Evolutionary conservation across 208 protist species (phyloP).

Genomic region (Trypanosomatidae sp.): DNA sequence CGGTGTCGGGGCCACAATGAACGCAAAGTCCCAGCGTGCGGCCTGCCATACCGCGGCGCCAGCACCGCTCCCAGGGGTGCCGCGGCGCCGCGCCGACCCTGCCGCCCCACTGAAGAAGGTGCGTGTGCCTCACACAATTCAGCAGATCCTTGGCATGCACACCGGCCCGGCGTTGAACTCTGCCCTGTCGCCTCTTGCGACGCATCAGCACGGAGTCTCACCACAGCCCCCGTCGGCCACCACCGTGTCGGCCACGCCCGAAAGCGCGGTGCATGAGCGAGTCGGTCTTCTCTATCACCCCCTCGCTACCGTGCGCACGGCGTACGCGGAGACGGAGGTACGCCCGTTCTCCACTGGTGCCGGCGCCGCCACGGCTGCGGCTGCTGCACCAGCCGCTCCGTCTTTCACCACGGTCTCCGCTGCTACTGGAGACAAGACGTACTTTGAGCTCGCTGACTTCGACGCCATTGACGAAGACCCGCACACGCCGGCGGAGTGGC

Average conservation of each 20-base stretch:
- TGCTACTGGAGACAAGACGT: conserved; percentile 36
- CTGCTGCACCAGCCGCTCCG: neutral
- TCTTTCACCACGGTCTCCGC: neutral
- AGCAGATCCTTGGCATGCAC: conserved; percentile 8
- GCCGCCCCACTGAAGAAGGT: conserved; percentile 12
- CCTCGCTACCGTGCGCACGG: conserved; percentile 60
- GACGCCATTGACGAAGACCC: conserved; percentile 73
- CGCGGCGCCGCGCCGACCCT: conserved; percentile 7
- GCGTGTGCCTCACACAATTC: conserved; percentile 17
- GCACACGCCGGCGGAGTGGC: conserved; percentile 77
- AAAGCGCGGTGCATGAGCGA: conserved; percentile 38
- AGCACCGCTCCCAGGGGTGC: neutral
- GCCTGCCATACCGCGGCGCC: neutral
- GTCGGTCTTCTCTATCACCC: conserved; percentile 69
- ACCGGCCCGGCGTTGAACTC: neutral
- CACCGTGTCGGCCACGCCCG: conserved; percentile 3
- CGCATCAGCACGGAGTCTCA: conserved; percentile 1
- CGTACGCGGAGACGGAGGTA: conserved; percentile 65
- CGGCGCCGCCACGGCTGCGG: neutral
- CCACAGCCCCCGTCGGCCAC: conserved; percentile 4
- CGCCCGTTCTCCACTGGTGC: conserved; percentile 8
- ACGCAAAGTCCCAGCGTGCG: conserved; percentile 3
- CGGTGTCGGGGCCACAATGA: neutral
- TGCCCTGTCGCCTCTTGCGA: neutral
- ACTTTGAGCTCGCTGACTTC: conserved; percentile 88